Evolutionary conservation across 106 monocot species (phyloP), one percentile per base, ranked within the genome.

Genomic region (Dioscorea alata): DNA sequence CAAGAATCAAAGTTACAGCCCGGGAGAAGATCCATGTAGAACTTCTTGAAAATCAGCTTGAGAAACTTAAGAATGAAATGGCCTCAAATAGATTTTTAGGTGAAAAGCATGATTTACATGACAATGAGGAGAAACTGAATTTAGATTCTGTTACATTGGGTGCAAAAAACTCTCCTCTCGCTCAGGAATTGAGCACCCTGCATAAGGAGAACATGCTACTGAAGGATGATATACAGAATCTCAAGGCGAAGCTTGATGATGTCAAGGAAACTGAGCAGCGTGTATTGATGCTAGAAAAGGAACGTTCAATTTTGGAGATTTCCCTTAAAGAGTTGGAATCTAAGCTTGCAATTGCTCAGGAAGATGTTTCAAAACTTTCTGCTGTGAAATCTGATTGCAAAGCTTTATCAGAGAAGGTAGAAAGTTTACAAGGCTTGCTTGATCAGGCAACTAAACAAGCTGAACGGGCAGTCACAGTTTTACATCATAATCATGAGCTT

Each of bases 401-500:
- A 51, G 67, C 67, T 62, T 64, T 87, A 33, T 65, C 19, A 61
- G 75, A 75, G 60, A 87, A 91, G 64, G 75, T 84, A 35, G 87
- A 84, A 75, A 76, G 75, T 77, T 68, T 84, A 64, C 77, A 82
- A 70, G 48, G 19, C 24, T 73, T 87, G 72, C 84, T 87, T 72
- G 77, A 82, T 60, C 56, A 61, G 74, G 64, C 80, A 68, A 76
- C 59, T 23, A 67, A 78, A 51, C 76, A 74, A 74, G 72, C 74
- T 35, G 76, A 81, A 20, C 74, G 79, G 66, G 69, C 86, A 75
- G 54, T 49, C 51, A 20, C 61, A 31, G 25, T 79, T 48, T 74
- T 79, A 49, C 73, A 81, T 63, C 73, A 75, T 69, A 81, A 87
- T 72, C 65, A 83, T 67, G 85, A 88, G n/a, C 67, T 94, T 28